A percentile compares a stretch with the other conserved stretches of the same genome.
phyloP scores from a whole-genome alignment of 2,329 filamentous ascomycete species.

The Penicillium sp. region DNA sequence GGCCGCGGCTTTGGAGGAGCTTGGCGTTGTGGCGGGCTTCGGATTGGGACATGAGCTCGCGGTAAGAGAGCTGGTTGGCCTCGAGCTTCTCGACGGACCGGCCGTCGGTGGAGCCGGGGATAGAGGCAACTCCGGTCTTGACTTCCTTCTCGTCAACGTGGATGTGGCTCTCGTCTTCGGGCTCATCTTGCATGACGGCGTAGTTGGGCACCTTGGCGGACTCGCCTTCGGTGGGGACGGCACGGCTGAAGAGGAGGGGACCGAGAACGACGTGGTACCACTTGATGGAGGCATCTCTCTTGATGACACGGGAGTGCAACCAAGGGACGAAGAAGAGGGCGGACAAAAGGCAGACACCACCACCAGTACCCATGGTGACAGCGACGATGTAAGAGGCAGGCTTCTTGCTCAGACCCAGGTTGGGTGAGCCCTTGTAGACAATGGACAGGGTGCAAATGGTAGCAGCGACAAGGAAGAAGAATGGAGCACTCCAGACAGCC shows the following conservation, averaged over 20 bases:
- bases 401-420: slow-evolving; percentile 60
- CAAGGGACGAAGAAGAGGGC: slow-evolving; percentile 74
- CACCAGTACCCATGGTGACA: slow-evolving; percentile 66
- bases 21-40: slow-evolving; percentile 62
- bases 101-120: slow-evolving; percentile 32
- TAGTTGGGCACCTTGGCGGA: slow-evolving; percentile 69
- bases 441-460: slow-evolving; percentile 75
- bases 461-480: slow-evolving; percentile 75
- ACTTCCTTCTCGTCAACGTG: slow-evolving; percentile 26
- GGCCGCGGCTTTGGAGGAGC: slow-evolving; percentile 63
- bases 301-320: slow-evolving; percentile 66
- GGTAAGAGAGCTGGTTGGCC: slow-evolving; percentile 58
- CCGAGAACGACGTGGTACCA: slow-evolving; percentile 65
- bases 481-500: slow-evolving; percentile 72
- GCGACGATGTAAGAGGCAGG: slow-evolving; percentile 66
- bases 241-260: slow-evolving; percentile 65
- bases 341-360: slow-evolving; percentile 60
- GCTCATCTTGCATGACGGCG: slow-evolving; percentile 69
- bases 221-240: slow-evolving; percentile 55
- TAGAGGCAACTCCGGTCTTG: slow-evolving; percentile 17
- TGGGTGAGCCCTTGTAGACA: slow-evolving; percentile 78
- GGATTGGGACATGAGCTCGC: slow-evolving; percentile 60
- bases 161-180: slow-evolving; percentile 48
- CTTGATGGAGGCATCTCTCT: slow-evolving; percentile 65
- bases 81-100: slow-evolving; percentile 50